A percentile compares a stretch with the other conserved stretches of the same genome.
Conservation (phyloP, 495 filamentous ascomycete genomes). For the Xylaria scruposa region DNA sequence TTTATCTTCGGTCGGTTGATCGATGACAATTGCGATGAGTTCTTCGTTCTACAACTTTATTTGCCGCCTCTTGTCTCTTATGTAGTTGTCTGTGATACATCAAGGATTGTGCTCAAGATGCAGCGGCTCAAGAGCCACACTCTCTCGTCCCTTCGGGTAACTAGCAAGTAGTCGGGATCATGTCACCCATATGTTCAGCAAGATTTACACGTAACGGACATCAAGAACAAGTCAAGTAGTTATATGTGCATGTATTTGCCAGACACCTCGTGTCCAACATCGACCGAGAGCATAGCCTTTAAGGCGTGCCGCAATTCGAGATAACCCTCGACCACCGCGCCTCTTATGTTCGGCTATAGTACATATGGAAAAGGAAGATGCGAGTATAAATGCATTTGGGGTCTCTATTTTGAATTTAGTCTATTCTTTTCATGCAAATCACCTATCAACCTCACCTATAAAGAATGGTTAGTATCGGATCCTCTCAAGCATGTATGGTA, state of each 20-base stretch:
- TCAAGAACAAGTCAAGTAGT: constrained; percentile 4
- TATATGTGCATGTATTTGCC: constrained; percentile 35
- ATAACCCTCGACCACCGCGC: constrained; percentile 3
- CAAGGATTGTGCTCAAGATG: too few relatives aligned
- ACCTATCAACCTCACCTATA: constrained; percentile 59
- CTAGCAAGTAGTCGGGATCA: neutral
- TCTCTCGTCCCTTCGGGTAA: neutral
- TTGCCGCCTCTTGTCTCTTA: neutral
- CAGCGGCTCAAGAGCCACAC: too few relatives aligned
- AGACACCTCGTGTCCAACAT: constrained; percentile 24
- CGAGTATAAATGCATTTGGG: constrained; percentile 18
- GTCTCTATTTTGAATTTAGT: constrained; percentile 28
- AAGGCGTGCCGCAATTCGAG: constrained; percentile 8
- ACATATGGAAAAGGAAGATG: constrained; percentile 35
- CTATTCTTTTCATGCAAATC: constrained; percentile 33
- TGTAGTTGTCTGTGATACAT: neutral
- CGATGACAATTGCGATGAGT: constrained; percentile 1
- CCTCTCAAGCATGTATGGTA: neutral
- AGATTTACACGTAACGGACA: neutral
- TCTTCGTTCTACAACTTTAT: neutral
- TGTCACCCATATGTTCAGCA: neutral
- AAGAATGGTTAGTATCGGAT: constrained; percentile 28
- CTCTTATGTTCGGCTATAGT: constrained; percentile 34
- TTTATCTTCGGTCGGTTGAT: neutral
- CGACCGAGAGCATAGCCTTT: constrained; percentile 19